Percentiles rank a stretch among this genome's conserved stretches.
Conservation (phyloP, 2,329 filamentous ascomycete species). For the Coniella vitis region DNA sequence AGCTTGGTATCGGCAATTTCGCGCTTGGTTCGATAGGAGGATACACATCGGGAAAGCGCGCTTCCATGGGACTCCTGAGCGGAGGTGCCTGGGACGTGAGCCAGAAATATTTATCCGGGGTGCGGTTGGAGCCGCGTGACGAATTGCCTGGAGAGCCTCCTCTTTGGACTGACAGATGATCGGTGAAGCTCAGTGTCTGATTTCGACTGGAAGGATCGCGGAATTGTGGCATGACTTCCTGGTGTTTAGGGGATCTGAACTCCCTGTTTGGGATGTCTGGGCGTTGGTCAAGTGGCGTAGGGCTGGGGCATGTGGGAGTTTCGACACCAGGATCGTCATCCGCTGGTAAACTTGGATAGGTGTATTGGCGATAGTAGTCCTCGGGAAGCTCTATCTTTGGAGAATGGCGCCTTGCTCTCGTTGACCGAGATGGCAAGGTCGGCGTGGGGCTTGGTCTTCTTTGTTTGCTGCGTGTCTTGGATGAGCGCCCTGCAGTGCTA, state of each 20-base stretch:
- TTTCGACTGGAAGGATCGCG: conserved; percentile 19
- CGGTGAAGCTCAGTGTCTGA: conserved; percentile 17
- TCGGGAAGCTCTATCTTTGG: conserved; percentile 8
- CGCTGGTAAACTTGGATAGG: background rate
- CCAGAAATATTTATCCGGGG: background rate
- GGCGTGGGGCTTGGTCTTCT: conserved; percentile 1
- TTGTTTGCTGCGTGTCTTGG: background rate
- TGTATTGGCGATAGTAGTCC: background rate
- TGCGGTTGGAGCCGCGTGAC: background rate
- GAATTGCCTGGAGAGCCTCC: background rate
- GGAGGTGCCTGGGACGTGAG: background rate
- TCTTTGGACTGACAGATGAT: conserved; percentile 15
- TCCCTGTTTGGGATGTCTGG: conserved; percentile 22
- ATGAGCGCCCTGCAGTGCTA: background rate
- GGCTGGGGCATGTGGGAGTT: conserved; percentile 29
- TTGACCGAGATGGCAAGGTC: background rate
- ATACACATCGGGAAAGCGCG: background rate
- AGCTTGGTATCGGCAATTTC: background rate
- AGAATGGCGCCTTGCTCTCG: background rate
- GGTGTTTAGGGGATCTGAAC: background rate
- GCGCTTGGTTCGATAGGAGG: background rate
- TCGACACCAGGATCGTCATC: conserved; percentile 18
- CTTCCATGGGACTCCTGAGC: background rate
- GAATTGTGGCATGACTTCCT: conserved; percentile 24
- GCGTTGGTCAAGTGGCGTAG: conserved; percentile 25